A percentile compares a stretch with the other conserved stretches of the same genome.
Conservation (phyloP, 257 asterid species). For the Solanum tacnaense region DNA sequence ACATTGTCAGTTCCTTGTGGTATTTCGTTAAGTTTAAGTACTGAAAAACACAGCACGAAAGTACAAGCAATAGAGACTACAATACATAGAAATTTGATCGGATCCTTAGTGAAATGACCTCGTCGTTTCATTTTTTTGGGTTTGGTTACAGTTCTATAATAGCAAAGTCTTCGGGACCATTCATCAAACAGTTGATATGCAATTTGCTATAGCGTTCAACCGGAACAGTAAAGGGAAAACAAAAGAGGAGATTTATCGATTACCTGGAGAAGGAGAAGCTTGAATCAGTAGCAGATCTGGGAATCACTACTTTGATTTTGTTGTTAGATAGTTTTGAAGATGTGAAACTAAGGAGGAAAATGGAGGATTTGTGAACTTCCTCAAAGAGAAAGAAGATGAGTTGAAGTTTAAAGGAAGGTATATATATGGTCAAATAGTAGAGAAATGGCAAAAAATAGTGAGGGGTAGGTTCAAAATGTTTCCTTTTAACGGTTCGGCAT, state of each 20-base stretch:
- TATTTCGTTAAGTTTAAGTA: conserved; percentile 25
- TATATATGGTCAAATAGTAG: not conserved
- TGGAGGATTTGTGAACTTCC: not conserved
- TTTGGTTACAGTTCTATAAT: not conserved
- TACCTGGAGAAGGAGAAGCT: not conserved
- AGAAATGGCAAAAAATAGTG: not conserved
- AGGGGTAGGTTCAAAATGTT: too few species aligned
- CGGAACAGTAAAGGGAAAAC: not conserved
- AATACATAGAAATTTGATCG: conserved; percentile 28
- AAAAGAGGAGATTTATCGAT: not conserved
- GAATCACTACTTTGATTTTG: not conserved
- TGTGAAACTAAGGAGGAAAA: not conserved
- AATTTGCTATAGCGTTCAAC: not conserved
- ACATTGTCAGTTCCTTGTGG: not conserved
- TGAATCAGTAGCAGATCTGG: not conserved
- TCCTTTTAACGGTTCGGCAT: too few species aligned
- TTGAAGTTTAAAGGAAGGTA: not conserved
- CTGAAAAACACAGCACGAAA: conserved; percentile 32
- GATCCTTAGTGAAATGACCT: conserved; percentile 13
- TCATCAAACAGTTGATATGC: not conserved
- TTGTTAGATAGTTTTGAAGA: not conserved
- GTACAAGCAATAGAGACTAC: conserved; percentile 26
- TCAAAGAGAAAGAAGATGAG: not conserved
- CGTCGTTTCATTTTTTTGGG: not conserved
- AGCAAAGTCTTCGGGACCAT: not conserved